phyloP scores from a whole-genome alignment of 2,329 filamentous ascomycete species.

The Neonectria ditissima region DNA sequence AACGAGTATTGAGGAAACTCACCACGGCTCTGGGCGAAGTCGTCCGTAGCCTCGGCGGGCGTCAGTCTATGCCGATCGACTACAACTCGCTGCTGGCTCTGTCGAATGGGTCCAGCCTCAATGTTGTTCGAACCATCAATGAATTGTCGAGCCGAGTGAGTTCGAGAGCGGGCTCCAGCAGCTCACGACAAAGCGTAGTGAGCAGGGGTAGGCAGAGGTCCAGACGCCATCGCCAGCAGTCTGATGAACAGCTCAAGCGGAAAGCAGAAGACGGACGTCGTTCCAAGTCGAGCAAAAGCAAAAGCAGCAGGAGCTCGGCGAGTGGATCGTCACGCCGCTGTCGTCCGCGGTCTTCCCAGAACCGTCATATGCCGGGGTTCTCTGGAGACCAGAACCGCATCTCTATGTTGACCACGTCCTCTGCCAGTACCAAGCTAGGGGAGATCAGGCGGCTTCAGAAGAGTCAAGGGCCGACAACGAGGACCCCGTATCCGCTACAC shows the following conservation, averaged over 20 bases:
- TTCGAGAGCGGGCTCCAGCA: conserved; percentile 32
- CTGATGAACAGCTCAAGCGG: conserved; percentile 23
- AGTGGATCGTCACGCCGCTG: conserved; percentile 26
- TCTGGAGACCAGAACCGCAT: conserved; percentile 32
- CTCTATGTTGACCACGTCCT: conserved; percentile 53
- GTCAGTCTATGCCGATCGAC: conserved; percentile 52
- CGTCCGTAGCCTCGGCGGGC: conserved; percentile 49
- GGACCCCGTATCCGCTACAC: conserved; percentile 38
- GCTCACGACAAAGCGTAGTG: conserved; percentile 30
- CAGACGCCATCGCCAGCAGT: conserved; percentile 26
- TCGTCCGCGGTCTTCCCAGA: conserved; percentile 20
- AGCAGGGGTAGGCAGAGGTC: conserved; percentile 36
- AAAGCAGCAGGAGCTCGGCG: conserved; percentile 23
- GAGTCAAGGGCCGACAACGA: conserved; percentile 23
- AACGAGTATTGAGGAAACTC: conserved; percentile 57
- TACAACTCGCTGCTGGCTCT: conserved; percentile 60
- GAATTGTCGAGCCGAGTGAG: conserved; percentile 55
- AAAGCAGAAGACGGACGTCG: conserved; percentile 14
- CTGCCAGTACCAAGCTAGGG: conserved; percentile 60
- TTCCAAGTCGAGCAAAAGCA: conserved; percentile 22
- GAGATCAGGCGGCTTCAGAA: conserved; percentile 50
- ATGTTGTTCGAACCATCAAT: conserved; percentile 62
- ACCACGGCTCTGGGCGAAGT: conserved; percentile 56
- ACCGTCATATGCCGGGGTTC: conserved; percentile 18
- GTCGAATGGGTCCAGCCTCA: conserved; percentile 60